Evolutionary conservation across 768 basidiomycete genomes (phyloP).

Genomic region (Coprinopsis cinerea): DNA sequence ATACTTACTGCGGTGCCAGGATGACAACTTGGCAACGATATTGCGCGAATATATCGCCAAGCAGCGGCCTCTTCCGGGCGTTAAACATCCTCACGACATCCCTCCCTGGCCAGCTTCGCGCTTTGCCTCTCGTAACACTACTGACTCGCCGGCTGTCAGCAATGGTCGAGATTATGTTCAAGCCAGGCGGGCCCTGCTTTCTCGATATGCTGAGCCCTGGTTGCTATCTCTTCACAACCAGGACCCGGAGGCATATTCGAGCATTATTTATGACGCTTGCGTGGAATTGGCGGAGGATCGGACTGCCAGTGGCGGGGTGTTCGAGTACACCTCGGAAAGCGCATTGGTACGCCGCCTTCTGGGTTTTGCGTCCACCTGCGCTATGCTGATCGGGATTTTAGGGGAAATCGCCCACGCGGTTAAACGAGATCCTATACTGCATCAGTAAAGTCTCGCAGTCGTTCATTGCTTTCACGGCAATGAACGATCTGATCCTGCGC

Average conservation of each 20-base stretch:
- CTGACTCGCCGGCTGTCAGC: conserved; percentile 33
- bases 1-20: conserved; percentile 32
- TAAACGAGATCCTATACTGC: conserved; percentile 32
- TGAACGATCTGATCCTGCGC: conserved; percentile 50
- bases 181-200: conserved; percentile 46
- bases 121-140: conserved; percentile 28
- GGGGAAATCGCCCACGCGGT: not conserved
- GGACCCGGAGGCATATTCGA: conserved; percentile 46
- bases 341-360: conserved; percentile 10
- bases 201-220: conserved; percentile 61
- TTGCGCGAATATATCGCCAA: conserved; percentile 63
- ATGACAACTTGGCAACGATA: conserved; percentile 58
- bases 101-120: conserved; percentile 49
- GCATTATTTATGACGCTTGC: conserved; percentile 48
- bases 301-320: not conserved
- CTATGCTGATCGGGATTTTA: no score
- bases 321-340: not conserved
- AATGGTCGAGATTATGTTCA: conserved; percentile 72
- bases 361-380: not conserved
- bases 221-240: conserved; percentile 61
- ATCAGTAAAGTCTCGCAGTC: conserved; percentile 35
- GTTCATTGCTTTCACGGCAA: conserved; percentile 48
- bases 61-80: conserved; percentile 55
- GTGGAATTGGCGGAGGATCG: conserved; percentile 34
- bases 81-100: conserved; percentile 39